phyloP scores from a whole-genome alignment of 257 asterid species.

The Catharanthus roseus region DNA sequence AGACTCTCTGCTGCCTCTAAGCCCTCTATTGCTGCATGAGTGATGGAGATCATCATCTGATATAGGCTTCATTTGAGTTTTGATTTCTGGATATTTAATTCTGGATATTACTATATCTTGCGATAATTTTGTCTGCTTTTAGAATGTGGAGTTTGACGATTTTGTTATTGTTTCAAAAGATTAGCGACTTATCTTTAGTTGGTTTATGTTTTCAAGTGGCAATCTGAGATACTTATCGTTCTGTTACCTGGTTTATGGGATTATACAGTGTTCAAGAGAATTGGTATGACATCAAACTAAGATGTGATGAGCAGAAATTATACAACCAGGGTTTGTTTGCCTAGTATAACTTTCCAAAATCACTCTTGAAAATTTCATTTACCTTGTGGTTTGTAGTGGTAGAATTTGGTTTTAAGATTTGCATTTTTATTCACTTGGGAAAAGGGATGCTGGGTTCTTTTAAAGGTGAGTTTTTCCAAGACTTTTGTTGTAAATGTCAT shows the following conservation, averaged over 20 bases:
- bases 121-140: slow-evolving; percentile 28
- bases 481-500: too few species aligned
- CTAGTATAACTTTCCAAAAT: too few species aligned
- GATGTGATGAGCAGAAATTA: neutral
- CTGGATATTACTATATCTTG: slow-evolving; percentile 11
- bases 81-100: neutral
- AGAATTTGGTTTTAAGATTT: too few species aligned
- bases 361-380: too few species aligned
- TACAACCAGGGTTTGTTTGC: neutral
- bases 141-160: slow-evolving; percentile 10
- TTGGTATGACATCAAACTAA: neutral
- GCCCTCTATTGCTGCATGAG: slow-evolving; percentile 40
- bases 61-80: slow-evolving; percentile 1
- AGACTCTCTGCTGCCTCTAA: slow-evolving; percentile 58
- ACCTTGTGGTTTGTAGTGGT: too few species aligned
- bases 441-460: too few species aligned
- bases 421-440: too few species aligned
- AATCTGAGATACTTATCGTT: neutral
- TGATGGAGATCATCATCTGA: neutral
- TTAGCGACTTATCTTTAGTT: slow-evolving; percentile 1
- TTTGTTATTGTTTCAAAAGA: neutral
- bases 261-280: neutral
- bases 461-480: too few species aligned
- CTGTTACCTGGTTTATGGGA: neutral
- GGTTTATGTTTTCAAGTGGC: neutral